phyloP scores from a whole-genome alignment of 352 stramenopile genomes.

The Phytopythium kandeliae region DNA sequence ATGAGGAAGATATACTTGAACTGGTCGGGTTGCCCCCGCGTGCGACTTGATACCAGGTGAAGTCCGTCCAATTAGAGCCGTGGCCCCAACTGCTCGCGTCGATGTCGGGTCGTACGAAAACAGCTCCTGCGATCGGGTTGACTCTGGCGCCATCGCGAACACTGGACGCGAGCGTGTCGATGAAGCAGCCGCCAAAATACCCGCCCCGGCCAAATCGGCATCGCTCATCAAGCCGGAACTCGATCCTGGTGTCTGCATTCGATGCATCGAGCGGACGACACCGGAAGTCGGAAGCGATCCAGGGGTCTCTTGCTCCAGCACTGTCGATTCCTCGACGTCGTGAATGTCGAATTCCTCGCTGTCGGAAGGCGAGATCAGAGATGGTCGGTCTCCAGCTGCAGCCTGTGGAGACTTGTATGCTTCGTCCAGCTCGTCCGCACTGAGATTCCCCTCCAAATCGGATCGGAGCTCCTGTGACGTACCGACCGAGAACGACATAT shows the following conservation, averaged over 20 bases:
- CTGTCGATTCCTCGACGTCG: conserved; percentile 35
- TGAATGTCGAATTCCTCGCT: conserved; percentile 35
- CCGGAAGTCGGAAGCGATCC: conserved; percentile 45
- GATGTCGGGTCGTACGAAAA: conserved; percentile 57
- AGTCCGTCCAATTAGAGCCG: conserved; percentile 16
- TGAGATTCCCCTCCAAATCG: conserved; percentile 40
- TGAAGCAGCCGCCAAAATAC: not conserved
- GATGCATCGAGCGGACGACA: conserved; percentile 54
- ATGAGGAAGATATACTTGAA: conserved; percentile 82
- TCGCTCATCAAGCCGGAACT: conserved; percentile 16
- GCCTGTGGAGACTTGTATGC: conserved; percentile 17
- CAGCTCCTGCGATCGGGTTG: conserved; percentile 46
- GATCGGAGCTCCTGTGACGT: conserved; percentile 76
- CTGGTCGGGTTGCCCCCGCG: conserved; percentile 25
- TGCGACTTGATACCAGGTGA: conserved; percentile 44
- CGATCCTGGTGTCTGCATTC: conserved; percentile 57
- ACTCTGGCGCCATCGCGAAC: conserved; percentile 42
- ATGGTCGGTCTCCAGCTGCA: conserved; percentile 16
- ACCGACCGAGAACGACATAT: conserved; percentile 76
- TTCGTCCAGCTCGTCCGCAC: conserved; percentile 26
- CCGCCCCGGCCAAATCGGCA: conserved; percentile 15
- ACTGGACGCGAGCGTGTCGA: conserved; percentile 45
- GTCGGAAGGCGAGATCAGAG: conserved; percentile 22
- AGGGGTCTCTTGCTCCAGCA: conserved; percentile 22
- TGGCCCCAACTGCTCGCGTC: conserved; percentile 44